Evolutionary conservation across 306 rosid genomes (phyloP).

Genomic region (Canavalia ensiformis): DNA sequence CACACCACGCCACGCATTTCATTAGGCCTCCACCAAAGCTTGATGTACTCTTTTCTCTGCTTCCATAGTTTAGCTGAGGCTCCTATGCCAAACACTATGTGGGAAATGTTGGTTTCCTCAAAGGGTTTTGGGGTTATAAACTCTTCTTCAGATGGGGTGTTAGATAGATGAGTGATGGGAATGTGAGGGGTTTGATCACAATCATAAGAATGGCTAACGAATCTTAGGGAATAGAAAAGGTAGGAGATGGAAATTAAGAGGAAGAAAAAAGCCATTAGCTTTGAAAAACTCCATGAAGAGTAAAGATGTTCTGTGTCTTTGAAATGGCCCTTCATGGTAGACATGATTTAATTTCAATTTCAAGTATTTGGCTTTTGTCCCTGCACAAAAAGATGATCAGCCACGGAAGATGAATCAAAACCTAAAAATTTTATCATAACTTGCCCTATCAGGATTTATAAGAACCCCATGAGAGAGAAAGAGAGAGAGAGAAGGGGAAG

Average conservation of each 20-base stretch:
- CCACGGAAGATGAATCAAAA: not conserved
- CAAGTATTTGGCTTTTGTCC: not conserved
- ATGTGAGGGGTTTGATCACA: constrained; percentile 34
- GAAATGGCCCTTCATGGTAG: constrained; percentile 55
- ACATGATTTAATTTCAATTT: constrained; percentile 14
- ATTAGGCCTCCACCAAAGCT: constrained; percentile 73
- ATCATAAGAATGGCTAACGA: constrained; percentile 39
- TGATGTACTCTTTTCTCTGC: constrained; percentile 73
- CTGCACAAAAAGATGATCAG: not conserved
- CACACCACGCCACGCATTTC: constrained; percentile 75
- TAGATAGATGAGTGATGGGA: constrained; percentile 22
- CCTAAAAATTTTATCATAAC: constrained; percentile 27
- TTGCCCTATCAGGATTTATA: constrained; percentile 1
- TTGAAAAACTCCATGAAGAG: constrained; percentile 53
- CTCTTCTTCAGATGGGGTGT: not conserved
- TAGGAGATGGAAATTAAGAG: constrained; percentile 57
- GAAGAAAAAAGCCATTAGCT: constrained; percentile 53
- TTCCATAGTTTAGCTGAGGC: constrained; percentile 79
- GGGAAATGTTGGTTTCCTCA: constrained; percentile 64
- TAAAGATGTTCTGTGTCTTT: constrained; percentile 59
- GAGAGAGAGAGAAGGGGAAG: not conserved
- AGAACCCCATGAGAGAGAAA: constrained; percentile 34
- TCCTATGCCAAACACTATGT: constrained; percentile 78
- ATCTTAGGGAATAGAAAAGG: constrained; percentile 57
- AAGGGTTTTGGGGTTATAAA: not conserved